These are phyloP conservation scores for Perkinsus marinus DNA, from an alignment of 169 alveolate genomes.

Conservation along the genomic window DNA sequence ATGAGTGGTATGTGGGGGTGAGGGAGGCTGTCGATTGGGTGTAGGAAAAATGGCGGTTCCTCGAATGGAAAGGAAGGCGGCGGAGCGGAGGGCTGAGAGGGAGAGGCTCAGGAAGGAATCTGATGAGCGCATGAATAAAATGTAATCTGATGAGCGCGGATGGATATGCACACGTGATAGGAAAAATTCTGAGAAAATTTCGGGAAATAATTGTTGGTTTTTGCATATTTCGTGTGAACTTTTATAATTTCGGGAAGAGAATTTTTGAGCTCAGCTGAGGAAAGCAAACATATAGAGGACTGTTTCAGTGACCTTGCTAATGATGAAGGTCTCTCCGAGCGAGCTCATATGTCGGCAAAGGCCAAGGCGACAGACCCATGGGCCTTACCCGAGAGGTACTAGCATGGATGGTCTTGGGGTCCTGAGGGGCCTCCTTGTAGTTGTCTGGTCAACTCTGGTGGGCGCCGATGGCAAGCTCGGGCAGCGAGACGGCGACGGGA, in stretches of 20 bases:
- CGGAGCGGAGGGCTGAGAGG: background rate
- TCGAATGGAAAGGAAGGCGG: background rate
- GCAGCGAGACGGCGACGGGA: background rate
- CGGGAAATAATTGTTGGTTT: no score
- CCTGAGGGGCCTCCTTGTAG: background rate
- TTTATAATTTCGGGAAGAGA: no score
- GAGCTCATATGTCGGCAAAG: background rate
- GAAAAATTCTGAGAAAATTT: no score
- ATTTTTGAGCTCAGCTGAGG: no score
- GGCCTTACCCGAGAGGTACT: background rate
- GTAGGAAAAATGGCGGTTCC: background rate
- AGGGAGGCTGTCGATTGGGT: background rate
- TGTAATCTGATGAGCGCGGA: background rate
- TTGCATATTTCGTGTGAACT: no score
- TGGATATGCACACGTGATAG: no score
- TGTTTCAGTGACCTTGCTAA: background rate
- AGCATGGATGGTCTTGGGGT: background rate
- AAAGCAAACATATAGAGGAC: no score
- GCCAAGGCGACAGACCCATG: background rate
- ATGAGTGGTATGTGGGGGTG: background rate
- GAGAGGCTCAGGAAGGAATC: background rate
- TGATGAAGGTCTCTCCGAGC: background rate
- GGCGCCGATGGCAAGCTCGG: background rate
- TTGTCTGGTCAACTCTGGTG: background rate
- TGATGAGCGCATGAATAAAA: background rate